Conservation (phyloP, 345 rosid species). For the Hypericum androsaemum region DNA sequence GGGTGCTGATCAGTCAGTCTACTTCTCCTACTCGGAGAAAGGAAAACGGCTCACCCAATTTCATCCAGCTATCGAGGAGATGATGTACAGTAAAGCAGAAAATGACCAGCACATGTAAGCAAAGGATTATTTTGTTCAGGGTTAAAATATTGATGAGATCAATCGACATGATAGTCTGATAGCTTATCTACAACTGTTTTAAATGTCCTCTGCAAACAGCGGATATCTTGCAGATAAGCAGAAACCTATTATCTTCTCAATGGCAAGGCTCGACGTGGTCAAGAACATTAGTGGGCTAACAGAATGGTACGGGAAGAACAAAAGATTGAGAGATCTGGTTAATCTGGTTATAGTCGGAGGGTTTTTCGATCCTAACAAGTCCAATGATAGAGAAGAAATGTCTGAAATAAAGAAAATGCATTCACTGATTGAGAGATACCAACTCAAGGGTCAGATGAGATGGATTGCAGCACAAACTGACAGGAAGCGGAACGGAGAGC, state of each 20-base stretch:
- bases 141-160: background rate
- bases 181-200: background rate
- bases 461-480: constrained; percentile 73
- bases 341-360: constrained; percentile 72
- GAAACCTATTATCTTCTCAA: constrained; percentile 88
- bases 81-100: constrained; percentile 54
- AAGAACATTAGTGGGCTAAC: constrained; percentile 82
- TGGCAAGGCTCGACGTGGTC: constrained; percentile 93
- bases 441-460: constrained; percentile 69
- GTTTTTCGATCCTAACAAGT: constrained; percentile 57
- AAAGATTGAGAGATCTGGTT: constrained; percentile 48
- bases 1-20: constrained; percentile 93
- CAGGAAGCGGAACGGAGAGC: constrained; percentile 49
- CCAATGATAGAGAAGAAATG: constrained; percentile 71
- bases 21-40: constrained; percentile 61
- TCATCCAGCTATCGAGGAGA: constrained; percentile 67
- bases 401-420: constrained; percentile 76
- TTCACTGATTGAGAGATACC: constrained; percentile 40
- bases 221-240: constrained; percentile 66
- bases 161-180: background rate
- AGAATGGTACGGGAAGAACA: constrained; percentile 92
- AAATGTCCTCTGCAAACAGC: constrained; percentile 26
- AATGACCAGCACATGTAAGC: constrained; percentile 69
- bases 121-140: background rate
- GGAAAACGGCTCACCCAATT: constrained; percentile 42